Evolutionary conservation across 1,284 basidiomycete species (phyloP).

Genomic region (Microbotryum violaceum): DNA sequence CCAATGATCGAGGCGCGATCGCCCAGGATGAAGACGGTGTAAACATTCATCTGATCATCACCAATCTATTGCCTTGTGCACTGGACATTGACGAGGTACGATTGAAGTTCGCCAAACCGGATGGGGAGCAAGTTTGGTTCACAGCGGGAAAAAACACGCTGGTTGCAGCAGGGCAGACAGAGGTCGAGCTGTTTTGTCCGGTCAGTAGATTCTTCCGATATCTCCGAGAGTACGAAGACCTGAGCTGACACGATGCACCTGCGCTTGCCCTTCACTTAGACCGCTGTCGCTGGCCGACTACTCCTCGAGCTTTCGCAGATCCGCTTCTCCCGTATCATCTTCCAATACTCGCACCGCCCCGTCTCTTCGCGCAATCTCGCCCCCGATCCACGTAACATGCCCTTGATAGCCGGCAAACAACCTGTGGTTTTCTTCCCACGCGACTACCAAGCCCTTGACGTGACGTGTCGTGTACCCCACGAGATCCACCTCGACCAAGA

Average conservation of each 20-base stretch:
- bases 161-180: constrained; percentile 50
- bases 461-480: constrained; percentile 36
- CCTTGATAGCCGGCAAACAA: constrained; percentile 35
- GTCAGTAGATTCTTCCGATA: constrained; percentile 47
- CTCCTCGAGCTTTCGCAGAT: constrained; percentile 38
- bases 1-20: constrained; percentile 45
- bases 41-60: constrained; percentile 52
- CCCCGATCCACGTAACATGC: constrained; percentile 42
- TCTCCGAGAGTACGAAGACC: too few species aligned
- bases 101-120: constrained; percentile 39
- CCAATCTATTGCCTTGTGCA: constrained; percentile 62
- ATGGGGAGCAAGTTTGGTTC: constrained; percentile 46
- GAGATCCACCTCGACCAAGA: constrained; percentile 57
- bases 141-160: constrained; percentile 43
- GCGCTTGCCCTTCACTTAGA: constrained; percentile 44
- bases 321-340: constrained; percentile 37
- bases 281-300: constrained; percentile 52
- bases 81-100: constrained; percentile 35
- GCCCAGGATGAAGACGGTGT: constrained; percentile 58
- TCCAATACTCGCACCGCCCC: constrained; percentile 37
- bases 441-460: constrained; percentile 54
- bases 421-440: constrained; percentile 47
- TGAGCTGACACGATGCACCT: background rate
- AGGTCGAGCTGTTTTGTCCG: constrained; percentile 56
- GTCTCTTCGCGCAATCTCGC: constrained; percentile 31